These are phyloP conservation scores for Leccinum uliginosum DNA, from an alignment of 768 basidiomycete species.

Conservation along the genomic window DNA sequence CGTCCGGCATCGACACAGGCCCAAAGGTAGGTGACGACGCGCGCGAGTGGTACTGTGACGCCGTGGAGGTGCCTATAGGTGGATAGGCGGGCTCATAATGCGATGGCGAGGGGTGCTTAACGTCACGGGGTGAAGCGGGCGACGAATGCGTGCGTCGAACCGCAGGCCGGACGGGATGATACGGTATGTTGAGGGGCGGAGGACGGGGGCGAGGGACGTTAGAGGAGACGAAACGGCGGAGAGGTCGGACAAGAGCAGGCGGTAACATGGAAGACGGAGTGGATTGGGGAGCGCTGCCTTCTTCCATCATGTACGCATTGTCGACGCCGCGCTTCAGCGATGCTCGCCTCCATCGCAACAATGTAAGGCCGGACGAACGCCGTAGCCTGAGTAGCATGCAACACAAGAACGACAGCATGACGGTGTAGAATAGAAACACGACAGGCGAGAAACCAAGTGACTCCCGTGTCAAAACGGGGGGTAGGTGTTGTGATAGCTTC, in stretches of 20 bases:
- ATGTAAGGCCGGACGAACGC: conserved; percentile 43
- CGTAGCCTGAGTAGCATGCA: conserved; percentile 54
- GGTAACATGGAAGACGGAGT: conserved; percentile 18
- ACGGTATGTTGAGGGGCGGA: conserved; percentile 16
- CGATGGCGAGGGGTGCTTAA: conserved; percentile 3
- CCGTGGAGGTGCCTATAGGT: conserved; percentile 28
- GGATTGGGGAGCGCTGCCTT: conserved; percentile 26
- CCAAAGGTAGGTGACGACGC: conserved; percentile 28
- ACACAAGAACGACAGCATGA: conserved; percentile 40
- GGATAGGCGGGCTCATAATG: conserved; percentile 21
- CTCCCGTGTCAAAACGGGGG: conserved; percentile 53
- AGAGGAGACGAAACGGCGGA: conserved; percentile 26
- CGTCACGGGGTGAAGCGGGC: conserved; percentile 11
- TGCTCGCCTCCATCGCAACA: conserved; percentile 43
- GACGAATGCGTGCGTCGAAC: conserved; percentile 22
- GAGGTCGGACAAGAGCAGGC: conserved; percentile 24
- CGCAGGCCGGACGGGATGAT: conserved; percentile 7
- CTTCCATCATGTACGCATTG: conserved; percentile 44
- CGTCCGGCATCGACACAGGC: not conserved
- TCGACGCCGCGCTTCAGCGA: conserved; percentile 31
- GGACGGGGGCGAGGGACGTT: conserved; percentile 19
- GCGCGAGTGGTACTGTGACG: conserved; percentile 32
- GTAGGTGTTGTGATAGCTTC: conserved; percentile 61
- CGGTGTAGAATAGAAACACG: conserved; percentile 52
- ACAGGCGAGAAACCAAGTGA: conserved; percentile 73